Base-by-base conservation (phyloP, 345 rosid genomes). In the Camelina neglecta region DNA sequence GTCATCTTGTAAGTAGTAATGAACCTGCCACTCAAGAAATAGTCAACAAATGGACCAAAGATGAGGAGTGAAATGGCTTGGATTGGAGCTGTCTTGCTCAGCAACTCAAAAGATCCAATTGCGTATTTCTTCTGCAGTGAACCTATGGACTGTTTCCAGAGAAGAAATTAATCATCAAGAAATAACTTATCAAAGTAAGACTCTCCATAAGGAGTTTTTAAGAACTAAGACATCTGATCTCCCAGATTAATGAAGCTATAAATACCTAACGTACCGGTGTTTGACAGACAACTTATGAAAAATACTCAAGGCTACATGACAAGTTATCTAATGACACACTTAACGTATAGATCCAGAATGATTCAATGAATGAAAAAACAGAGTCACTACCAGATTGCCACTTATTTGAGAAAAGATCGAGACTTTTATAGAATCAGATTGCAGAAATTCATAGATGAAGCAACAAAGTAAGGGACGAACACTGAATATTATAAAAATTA, bases 61-160 rank as follows among this genome's bases (percentile, higher is more conserved):
- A 90, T 53, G 63, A 94, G 91, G 33, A 94, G 98, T 44, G 96
- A 94, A 38, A 87, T 7, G 13, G 97, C 97, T 87, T 94, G 98
- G 73, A 94, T 94, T 50, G 98, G 98, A 79, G 98, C 98, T 11
- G 97, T 94, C 81, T 83, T 90, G 72, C 97, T 92, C 71, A 94
- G 83, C 84, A 94, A 83, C 79, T 94, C 97, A 68, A 94, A 94
- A 12, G 98, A 94, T 72, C 97, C 96, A 53, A 94, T 76, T 6
- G 96, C 84, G 83, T 94, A 94, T 71, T 94, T 94, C 90, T 85
- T 86, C 81, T 94, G 97, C 31, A 90, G 76, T 71, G 98, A 94
- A 47, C 98, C 98, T 48, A 94, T 94, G 26, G 96, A 85, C 97
- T 92, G 84, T 72, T 54, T 58, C 73, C 67, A 54, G 26, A 81